Conservation (phyloP, 2,329 filamentous ascomycete species). For the Talaromyces sp. region DNA sequence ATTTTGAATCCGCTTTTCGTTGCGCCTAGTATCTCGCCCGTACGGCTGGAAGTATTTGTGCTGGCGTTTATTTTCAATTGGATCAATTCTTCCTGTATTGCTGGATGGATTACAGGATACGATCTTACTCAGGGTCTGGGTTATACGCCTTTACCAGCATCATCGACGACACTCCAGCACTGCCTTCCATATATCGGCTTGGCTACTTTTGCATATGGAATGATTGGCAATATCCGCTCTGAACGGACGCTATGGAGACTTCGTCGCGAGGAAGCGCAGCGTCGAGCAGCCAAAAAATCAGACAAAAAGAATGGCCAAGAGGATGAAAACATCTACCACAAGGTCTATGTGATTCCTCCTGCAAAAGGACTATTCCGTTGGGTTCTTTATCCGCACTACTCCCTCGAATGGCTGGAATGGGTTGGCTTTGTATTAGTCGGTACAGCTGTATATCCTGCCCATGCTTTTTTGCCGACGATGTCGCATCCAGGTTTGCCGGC, state of each 20-base stretch:
- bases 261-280: conserved; percentile 62
- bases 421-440: conserved; percentile 72
- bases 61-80: conserved; percentile 73
- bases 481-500: conserved; percentile 22
- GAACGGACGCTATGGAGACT: conserved; percentile 90
- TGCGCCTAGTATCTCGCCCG: conserved; percentile 89
- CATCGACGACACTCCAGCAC: conserved; percentile 22
- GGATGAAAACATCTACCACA: conserved; percentile 59
- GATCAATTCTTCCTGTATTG: conserved; percentile 73
- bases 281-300: conserved; percentile 41
- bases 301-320: conserved; percentile 3
- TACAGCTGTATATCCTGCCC: conserved; percentile 34
- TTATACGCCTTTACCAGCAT: conserved; percentile 18
- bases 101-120: conserved; percentile 79
- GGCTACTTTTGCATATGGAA: conserved; percentile 71
- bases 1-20: conserved; percentile 73
- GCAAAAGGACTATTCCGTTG: conserved; percentile 77
- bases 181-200: conserved; percentile 63
- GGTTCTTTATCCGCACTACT: conserved; percentile 87
- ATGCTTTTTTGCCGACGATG: conserved; percentile 3
- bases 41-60: conserved; percentile 68
- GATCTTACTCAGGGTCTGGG: conserved; percentile 48
- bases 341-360: conserved; percentile 82
- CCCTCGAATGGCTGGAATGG: conserved; percentile 98
- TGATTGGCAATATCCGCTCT: conserved; percentile 80